phyloP scores from a whole-genome alignment of 2,329 filamentous ascomycete species.

The Aspergillus aculeatus region DNA sequence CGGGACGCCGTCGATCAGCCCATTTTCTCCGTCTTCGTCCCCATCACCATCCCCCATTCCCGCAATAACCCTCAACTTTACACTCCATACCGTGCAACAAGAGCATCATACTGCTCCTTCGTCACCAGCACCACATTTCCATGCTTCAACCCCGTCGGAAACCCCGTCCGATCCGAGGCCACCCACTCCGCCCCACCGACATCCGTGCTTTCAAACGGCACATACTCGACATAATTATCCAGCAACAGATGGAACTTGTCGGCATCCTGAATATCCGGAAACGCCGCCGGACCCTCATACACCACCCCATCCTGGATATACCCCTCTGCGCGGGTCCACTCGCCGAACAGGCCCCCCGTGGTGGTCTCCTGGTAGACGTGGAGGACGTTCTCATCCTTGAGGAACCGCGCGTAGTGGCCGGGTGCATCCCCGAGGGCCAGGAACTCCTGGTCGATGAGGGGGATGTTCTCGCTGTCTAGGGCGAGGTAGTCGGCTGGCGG shows the following conservation, averaged over 20 bases:
- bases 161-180: not conserved
- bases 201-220: constrained; percentile 3
- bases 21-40: not conserved
- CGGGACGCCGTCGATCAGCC: not conserved
- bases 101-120: not conserved
- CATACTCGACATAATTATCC: constrained; percentile 12
- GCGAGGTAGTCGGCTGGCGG: constrained; percentile 6
- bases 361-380: constrained; percentile 10
- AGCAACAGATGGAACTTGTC: constrained; percentile 4
- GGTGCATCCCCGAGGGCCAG: not conserved
- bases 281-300: constrained; percentile 5
- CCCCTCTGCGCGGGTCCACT: constrained; percentile 1
- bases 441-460: constrained; percentile 12
- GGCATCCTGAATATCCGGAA: not conserved
- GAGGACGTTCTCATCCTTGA: constrained; percentile 7
- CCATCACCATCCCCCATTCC: no score
- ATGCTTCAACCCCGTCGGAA: constrained; percentile 13
- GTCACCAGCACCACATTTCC: not conserved
- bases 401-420: not conserved
- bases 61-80: not conserved
- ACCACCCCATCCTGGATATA: constrained; percentile 1
- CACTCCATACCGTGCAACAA: not conserved
- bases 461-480: not conserved
- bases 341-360: not conserved
- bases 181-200: not conserved